Evolutionary conservation across 768 basidiomycete species (phyloP), one percentile per base, ranked within the genome.

Genomic region (Boletus huronensis): DNA sequence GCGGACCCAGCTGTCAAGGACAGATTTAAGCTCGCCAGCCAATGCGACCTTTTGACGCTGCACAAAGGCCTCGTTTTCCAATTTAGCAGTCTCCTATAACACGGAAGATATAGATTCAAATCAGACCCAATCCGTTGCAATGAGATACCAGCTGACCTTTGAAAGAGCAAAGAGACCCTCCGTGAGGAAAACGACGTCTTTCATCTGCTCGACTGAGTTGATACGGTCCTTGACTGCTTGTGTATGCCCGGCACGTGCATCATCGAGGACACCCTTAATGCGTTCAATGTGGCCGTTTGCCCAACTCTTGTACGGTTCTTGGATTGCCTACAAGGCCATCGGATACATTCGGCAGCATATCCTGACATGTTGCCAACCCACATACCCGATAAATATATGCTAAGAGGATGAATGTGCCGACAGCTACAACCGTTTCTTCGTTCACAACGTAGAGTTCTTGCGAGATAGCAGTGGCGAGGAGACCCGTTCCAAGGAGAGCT

Each of bases 381-480:
- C 81, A 54, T 70, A 87, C 90, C 82, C 86, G 88, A 65, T 82
- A 92, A 64, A 96, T 79, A 70, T 87, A 89, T 43, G 84, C 80
- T 61, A 92, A 82, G 65, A 97, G 83, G 56, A 95, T 85, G 59
- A 88, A 75, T 62, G 89, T 90, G 23, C 91, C 94, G 36, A 87
- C 79, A 34, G 91, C 84, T 43, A 98, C 80, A 60, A 98, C 87
- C 23, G 90, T 85, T 79, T 98, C 97, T 73, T 98, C 95, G 72
- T 97, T 97, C 67, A 96, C 84, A 56, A 99, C 96, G 68, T 98
- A 98, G 48, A 98, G 84, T 75, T 99, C 95, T 70, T 93, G 90
- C 14, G 93, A 96, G 74, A 98, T 94, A 68, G 94, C 95, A 6
- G 93, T 82, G 16, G 95, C 96, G 52, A 87, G 76, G 56, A 91